Conservation (phyloP, 768 basidiomycete genomes). For the Leccinum imitatum region DNA sequence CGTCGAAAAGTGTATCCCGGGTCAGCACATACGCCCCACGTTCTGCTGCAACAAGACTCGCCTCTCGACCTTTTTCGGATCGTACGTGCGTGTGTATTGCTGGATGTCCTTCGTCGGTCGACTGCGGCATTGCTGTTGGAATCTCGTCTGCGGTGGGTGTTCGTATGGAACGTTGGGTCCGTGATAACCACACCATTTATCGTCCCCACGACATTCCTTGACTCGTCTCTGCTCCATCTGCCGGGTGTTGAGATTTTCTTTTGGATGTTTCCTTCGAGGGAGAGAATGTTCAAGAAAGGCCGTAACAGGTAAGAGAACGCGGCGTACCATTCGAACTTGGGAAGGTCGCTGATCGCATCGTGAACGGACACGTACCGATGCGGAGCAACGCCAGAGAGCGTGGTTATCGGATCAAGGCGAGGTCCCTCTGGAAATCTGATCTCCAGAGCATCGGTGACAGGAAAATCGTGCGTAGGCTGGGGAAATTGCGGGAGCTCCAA, state of each 20-base stretch:
- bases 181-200: slow-evolving; percentile 33
- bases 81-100: slow-evolving; percentile 61
- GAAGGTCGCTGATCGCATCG: slow-evolving; percentile 75
- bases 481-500: slow-evolving; percentile 40
- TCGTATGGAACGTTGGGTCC: slow-evolving; percentile 33
- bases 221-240: slow-evolving; percentile 23
- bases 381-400: slow-evolving; percentile 50
- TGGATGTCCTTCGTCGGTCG: slow-evolving; percentile 54
- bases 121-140: slow-evolving; percentile 48
- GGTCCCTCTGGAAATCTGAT: slow-evolving; percentile 49
- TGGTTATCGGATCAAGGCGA: slow-evolving; percentile 44
- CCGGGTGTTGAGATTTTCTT: slow-evolving; percentile 3
- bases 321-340: slow-evolving; percentile 69
- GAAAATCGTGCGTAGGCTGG: slow-evolving; percentile 44
- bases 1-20: not conserved
- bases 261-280: slow-evolving; percentile 26
- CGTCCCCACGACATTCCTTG: slow-evolving; percentile 39
- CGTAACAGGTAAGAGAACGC: not conserved
- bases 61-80: slow-evolving; percentile 57
- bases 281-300: not conserved
- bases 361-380: slow-evolving; percentile 60
- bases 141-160: slow-evolving; percentile 36
- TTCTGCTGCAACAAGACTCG: slow-evolving; percentile 26
- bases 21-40: not conserved
- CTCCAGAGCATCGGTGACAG: slow-evolving; percentile 40